Evolutionary conservation across 225 moss, liverwort and hornwort species (phyloP).

Genomic region (Straminergon stramineum): DNA sequence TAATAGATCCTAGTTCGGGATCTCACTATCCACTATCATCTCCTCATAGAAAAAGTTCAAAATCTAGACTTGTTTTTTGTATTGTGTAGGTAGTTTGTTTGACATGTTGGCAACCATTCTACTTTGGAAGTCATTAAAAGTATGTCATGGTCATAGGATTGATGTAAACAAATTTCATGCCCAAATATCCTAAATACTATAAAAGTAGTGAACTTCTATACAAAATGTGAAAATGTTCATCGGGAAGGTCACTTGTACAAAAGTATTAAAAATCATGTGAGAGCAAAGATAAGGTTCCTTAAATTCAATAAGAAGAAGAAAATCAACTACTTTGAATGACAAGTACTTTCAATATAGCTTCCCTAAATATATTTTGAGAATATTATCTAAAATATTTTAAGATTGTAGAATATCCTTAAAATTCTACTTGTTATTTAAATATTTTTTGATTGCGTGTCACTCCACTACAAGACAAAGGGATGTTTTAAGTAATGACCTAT

Average conservation of each 20-base stretch:
- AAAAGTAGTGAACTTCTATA: neutral
- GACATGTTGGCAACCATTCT: rapidly evolving
- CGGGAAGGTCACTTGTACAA: rapidly evolving
- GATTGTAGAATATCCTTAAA: neutral
- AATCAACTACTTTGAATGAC: neutral
- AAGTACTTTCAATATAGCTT: no score
- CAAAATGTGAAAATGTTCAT: neutral
- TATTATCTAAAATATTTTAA: neutral
- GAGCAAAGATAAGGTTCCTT: neutral
- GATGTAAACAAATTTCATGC: rapidly evolving
- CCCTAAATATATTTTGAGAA: rapidly evolving
- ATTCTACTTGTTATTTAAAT: neutral
- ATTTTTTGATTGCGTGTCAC: neutral
- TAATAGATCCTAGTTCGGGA: neutral
- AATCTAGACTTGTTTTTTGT: rapidly evolving
- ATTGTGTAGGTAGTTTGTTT: neutral
- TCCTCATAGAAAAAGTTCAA: rapidly evolving
- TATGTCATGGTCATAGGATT: no score
- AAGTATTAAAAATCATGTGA: neutral
- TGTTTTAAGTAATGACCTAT: no score
- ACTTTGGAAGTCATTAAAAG: rapidly evolving
- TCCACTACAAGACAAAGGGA: no score
- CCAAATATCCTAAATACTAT: neutral
- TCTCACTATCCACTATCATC: neutral
- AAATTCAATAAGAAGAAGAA: neutral